Evolutionary conservation across 164 flowering plant species (phyloP).

Genomic region (Aristolochia californica): DNA sequence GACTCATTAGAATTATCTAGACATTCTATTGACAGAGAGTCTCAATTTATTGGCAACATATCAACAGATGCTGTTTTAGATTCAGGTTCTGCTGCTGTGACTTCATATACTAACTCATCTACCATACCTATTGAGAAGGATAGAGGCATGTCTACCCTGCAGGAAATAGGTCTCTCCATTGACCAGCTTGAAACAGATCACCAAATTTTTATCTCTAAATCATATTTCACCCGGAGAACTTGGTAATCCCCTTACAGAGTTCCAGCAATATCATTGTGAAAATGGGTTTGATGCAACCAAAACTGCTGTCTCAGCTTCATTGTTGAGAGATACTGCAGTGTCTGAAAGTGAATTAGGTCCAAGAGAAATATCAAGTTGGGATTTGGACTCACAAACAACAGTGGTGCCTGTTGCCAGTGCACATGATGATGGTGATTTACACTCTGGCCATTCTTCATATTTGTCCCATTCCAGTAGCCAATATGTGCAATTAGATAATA

Average conservation of each 20-base stretch:
- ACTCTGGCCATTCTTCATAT: conserved; percentile 7
- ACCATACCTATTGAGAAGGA: neutral
- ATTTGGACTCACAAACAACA: conserved; percentile 7
- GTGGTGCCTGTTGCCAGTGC: conserved; percentile 5
- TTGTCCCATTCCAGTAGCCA: conserved; percentile 11
- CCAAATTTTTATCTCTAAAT: conserved; percentile 11
- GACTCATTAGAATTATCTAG: conserved; percentile 21
- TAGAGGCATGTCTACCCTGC: too few species aligned
- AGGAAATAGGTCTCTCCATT: too few species aligned
- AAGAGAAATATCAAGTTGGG: conserved; percentile 9
- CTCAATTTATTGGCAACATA: neutral
- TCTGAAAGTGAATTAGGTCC: conserved; percentile 4
- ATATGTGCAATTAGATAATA: conserved; percentile 11
- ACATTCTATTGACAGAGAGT: conserved; percentile 10
- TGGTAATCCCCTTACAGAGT: conserved; percentile 7
- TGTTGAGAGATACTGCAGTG: neutral
- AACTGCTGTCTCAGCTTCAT: conserved; percentile 4
- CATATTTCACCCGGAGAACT: conserved; percentile 6
- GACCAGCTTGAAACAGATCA: neutral
- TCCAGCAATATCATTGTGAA: conserved; percentile 10
- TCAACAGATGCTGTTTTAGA: conserved; percentile 7
- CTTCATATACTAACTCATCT: conserved; percentile 5
- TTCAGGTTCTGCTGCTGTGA: conserved; percentile 8
- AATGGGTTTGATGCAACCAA: conserved; percentile 14
- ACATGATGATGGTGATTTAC: conserved; percentile 11